Evolutionary conservation across 176 grass and related monocot genomes (phyloP).

Genomic region (Oryza punctata): DNA sequence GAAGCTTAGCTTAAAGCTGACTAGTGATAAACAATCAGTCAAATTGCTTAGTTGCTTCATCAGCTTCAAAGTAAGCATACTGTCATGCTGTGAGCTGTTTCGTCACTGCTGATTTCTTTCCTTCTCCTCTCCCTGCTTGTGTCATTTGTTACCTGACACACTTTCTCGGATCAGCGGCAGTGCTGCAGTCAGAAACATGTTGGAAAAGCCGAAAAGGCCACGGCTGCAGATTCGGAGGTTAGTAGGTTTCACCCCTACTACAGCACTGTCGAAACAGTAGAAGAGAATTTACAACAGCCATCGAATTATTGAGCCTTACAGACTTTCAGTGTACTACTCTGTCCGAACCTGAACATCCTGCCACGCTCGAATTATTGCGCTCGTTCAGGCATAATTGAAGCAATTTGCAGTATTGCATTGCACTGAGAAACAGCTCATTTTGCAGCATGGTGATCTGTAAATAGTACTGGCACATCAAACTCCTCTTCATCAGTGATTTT

Average conservation of each 20-base stretch:
- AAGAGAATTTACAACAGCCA: conserved; percentile 30
- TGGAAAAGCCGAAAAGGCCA: conserved; percentile 13
- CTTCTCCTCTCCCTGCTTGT: background rate
- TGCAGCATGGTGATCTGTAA: background rate
- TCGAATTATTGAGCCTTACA: conserved; percentile 23
- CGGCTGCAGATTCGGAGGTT: conserved; percentile 14
- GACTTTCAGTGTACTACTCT: background rate
- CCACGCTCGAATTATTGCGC: conserved; percentile 30
- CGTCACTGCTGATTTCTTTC: background rate
- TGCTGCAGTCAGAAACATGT: background rate
- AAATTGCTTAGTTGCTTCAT: conserved; percentile 1
- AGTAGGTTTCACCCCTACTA: background rate
- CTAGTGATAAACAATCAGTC: background rate
- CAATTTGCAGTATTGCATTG: conserved; percentile 14
- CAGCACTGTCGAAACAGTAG: conserved; percentile 25
- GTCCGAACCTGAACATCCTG: conserved; percentile 32
- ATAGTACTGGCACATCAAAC: background rate
- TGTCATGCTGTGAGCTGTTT: background rate
- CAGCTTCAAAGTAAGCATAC: conserved; percentile 20
- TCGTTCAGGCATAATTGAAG: conserved; percentile 2
- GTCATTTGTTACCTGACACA: background rate
- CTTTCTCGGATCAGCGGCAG: background rate
- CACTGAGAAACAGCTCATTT: conserved; percentile 7
- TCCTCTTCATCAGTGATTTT: background rate
- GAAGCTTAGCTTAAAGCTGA: background rate